phyloP scores from a whole-genome alignment of 169 alveolate genomes.

The Cyclospora cayetanensis region DNA sequence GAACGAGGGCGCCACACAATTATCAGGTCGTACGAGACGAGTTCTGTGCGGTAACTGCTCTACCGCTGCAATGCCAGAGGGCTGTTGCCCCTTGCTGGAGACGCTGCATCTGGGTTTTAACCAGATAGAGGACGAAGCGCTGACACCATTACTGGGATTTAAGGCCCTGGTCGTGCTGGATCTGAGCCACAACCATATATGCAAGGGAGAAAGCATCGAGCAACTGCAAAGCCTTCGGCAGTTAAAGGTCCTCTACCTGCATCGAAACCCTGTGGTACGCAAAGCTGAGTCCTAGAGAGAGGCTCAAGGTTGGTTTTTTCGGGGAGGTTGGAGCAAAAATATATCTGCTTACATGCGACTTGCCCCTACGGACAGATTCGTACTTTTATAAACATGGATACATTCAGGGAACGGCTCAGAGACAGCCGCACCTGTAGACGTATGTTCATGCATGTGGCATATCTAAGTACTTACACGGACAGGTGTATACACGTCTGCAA shows the following conservation, averaged over 20 bases:
- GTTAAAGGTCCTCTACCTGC: conserved; percentile 86
- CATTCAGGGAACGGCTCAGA: not conserved
- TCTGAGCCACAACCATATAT: conserved; percentile 78
- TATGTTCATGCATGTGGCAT: too few species aligned
- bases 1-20: too few species aligned
- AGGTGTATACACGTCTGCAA: too few species aligned
- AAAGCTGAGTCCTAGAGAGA: too few species aligned
- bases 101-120: not conserved
- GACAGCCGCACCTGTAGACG: not conserved
- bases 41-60: too few species aligned
- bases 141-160: not conserved
- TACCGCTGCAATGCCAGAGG: too few species aligned
- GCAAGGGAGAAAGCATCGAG: conserved; percentile 76
- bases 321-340: too few species aligned
- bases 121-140: not conserved
- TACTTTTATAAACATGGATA: not conserved
- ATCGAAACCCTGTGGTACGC: conserved; percentile 84
- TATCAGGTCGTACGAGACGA: too few species aligned
- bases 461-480: too few species aligned
- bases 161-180: conserved; percentile 58
- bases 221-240: conserved; percentile 81
- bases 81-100: conserved; percentile 2
- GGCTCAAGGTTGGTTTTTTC: too few species aligned
- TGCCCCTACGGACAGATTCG: too few species aligned
- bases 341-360: too few species aligned